A percentile compares a stretch with the other conserved stretches of the same genome.
Evolutionary conservation across 257 asterid species (phyloP).

Genomic region (Capsicum pubescens): DNA sequence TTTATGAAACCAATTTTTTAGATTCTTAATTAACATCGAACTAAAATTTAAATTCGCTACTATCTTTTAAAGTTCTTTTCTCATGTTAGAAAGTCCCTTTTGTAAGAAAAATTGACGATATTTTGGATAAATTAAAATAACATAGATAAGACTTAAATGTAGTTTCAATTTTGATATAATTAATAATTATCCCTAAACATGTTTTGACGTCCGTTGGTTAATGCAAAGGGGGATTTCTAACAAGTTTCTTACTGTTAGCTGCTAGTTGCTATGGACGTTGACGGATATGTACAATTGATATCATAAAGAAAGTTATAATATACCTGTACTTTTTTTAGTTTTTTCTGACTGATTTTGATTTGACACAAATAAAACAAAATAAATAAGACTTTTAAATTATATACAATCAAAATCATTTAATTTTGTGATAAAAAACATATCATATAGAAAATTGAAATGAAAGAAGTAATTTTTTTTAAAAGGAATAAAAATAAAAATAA

Average conservation of each 20-base stretch:
- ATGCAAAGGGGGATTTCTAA: background rate
- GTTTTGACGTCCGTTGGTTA: background rate
- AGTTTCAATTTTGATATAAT: background rate
- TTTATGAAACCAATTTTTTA: too few relatives aligned
- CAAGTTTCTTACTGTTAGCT: background rate
- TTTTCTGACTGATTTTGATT: too few relatives aligned
- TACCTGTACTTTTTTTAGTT: too few relatives aligned
- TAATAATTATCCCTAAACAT: background rate
- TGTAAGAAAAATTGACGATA: background rate
- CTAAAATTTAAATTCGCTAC: background rate
- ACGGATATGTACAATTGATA: background rate
- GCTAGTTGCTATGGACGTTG: constrained; percentile 21
- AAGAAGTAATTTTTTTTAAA: too few relatives aligned
- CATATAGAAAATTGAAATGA: too few relatives aligned
- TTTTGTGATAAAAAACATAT: too few relatives aligned
- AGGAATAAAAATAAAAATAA: too few relatives aligned
- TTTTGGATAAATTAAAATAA: background rate
- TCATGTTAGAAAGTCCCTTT: background rate
- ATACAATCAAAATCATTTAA: too few relatives aligned
- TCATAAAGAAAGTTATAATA: background rate
- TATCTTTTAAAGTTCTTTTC: background rate
- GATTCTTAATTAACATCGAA: too few relatives aligned
- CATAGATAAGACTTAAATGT: background rate
- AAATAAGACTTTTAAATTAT: too few relatives aligned
- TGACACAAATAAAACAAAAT: background rate